phyloP scores from a whole-genome alignment of 2,329 filamentous ascomycete species.

The Ascochyta koolunga region DNA sequence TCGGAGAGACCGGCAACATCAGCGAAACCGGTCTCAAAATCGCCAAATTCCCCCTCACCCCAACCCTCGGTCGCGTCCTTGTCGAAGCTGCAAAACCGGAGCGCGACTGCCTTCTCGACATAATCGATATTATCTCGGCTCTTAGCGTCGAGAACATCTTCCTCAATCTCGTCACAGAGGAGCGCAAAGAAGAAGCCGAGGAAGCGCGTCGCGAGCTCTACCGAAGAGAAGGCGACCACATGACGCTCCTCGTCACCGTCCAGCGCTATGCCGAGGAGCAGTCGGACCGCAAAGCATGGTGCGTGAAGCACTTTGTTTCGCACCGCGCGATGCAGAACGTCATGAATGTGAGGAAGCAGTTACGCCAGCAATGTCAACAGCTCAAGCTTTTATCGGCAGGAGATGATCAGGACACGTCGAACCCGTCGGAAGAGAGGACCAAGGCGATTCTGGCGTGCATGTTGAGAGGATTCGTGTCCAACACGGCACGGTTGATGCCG shows the following conservation, averaged over 20 bases:
- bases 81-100: slow-evolving; percentile 76
- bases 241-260: slow-evolving; percentile 66
- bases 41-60: slow-evolving; percentile 81
- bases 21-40: slow-evolving; percentile 77
- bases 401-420: slow-evolving; percentile 14
- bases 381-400: slow-evolving; percentile 49
- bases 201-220: slow-evolving; percentile 62
- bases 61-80: slow-evolving; percentile 79
- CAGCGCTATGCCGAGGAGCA: slow-evolving; percentile 64
- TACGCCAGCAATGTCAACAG: slow-evolving; percentile 61
- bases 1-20: slow-evolving; percentile 74
- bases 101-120: slow-evolving; percentile 76
- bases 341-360: slow-evolving; percentile 69
- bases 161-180: slow-evolving; percentile 63
- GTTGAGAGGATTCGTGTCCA: slow-evolving; percentile 63
- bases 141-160: slow-evolving; percentile 71
- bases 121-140: slow-evolving; percentile 79
- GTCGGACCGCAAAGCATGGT: slow-evolving; percentile 65
- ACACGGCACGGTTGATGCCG: slow-evolving; percentile 64
- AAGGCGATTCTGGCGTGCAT: slow-evolving; percentile 63
- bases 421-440: slow-evolving; percentile 51
- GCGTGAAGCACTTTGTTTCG: slow-evolving; percentile 63
- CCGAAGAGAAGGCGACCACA: slow-evolving; percentile 67
- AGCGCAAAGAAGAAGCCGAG: slow-evolving; percentile 64
- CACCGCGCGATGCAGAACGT: slow-evolving; percentile 70